These are phyloP conservation scores for Phytophthora citrophthora DNA, from an alignment of 352 stramenopile genomes.

Conservation along the genomic window DNA sequence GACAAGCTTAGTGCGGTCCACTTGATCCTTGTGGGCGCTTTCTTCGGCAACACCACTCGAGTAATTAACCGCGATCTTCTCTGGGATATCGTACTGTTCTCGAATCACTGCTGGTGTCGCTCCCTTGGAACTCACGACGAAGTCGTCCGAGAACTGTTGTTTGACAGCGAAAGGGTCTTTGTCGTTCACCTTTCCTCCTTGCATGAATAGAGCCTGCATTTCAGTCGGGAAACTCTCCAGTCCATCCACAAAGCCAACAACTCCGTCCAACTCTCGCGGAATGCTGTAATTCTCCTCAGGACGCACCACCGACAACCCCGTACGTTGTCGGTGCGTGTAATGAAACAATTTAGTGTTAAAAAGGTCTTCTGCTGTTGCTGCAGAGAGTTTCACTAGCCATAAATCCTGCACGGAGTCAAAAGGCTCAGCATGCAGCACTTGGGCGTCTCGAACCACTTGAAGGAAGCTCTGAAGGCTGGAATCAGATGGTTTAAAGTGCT, in stretches of 20 bases:
- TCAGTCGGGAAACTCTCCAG: conserved; percentile 78
- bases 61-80: conserved; percentile 7
- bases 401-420: conserved; percentile 47
- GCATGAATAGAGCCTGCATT: conserved; percentile 61
- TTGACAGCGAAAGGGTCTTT: conserved; percentile 50
- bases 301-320: conserved; percentile 48
- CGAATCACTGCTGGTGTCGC: conserved; percentile 57
- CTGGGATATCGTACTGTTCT: conserved; percentile 65
- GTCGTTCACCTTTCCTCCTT: conserved; percentile 15
- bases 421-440: conserved; percentile 14
- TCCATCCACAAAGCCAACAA: conserved; percentile 69
- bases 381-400: conserved; percentile 50
- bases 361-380: conserved; percentile 48
- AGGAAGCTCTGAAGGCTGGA: conserved; percentile 17
- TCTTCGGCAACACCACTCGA: conserved; percentile 8
- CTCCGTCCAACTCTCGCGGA: conserved; percentile 38
- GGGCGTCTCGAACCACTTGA: conserved; percentile 10
- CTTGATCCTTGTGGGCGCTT: conserved; percentile 21
- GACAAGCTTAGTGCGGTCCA: conserved; percentile 54
- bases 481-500: conserved; percentile 46
- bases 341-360: conserved; percentile 66
- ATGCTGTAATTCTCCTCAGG: conserved; percentile 46
- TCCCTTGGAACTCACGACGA: conserved; percentile 22
- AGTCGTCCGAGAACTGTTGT: conserved; percentile 21
- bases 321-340: conserved; percentile 39